Evolutionary conservation across 805 yeast species (phyloP), one percentile per base, ranked within the genome.

Genomic region (Yamadazyma philogaea): DNA sequence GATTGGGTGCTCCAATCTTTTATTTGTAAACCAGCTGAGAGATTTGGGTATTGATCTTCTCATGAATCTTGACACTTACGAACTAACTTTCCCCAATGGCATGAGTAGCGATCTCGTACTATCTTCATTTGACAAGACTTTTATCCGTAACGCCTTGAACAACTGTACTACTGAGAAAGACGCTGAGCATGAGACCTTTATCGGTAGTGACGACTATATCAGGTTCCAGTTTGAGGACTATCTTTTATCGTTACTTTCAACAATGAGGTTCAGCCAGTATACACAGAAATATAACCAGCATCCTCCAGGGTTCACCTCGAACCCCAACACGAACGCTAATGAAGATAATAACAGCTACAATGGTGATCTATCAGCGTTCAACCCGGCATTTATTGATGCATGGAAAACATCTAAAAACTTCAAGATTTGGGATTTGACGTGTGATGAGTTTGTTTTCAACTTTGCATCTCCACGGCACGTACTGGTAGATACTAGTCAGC

Each of bases 221-320:
- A 67, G 98, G 40, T 76, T 81, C 64, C 88, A 82, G 54, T 90
- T 91, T 61, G 99, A 93, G 57, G 97, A 90, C 54, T 93, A 93
- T 56, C 63, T 90, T 19, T 75, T 84, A 45, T 87, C 95, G 8
- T 60, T 93, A 48, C 59, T 91, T 18, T 72, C 95, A 0, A 74
- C 86, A 19, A 80, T 78, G 17, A 84, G 95, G 60, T 85, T 82
- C 52, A 76, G 76, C 50, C 79, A 74, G 38, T 87, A 82, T 54
- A 51, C 76, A 8, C 65, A 63, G 4, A 54, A 61, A 37, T 70
- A 67, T 44, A 42, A 52, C 14, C 60, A 52, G 38, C 57, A 55
- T n/a, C 76, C 76, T 1, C 75, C 76, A 0, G 76, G 76, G 0
- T 70, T 70, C 37, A 30, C 44, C 1, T 28, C 30, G 15, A 27